Conservation (phyloP, 2,329 filamentous ascomycete species). For the Colletotrichum lindemuthianum region DNA sequence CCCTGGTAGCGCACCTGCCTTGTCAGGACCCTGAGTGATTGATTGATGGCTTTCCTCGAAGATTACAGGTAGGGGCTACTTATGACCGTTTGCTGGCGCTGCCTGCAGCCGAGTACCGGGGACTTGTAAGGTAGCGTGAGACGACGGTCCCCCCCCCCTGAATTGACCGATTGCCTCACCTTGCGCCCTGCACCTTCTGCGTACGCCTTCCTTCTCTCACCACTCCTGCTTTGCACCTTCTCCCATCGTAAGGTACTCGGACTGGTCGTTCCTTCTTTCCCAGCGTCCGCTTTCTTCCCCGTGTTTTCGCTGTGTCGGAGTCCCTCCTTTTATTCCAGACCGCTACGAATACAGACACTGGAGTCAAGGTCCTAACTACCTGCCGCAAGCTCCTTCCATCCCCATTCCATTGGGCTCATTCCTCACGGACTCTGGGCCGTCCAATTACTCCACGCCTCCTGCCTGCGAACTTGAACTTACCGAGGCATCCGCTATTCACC, state of each 20-base stretch:
- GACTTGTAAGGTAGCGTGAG: slow-evolving; percentile 11
- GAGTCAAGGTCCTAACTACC: neutral
- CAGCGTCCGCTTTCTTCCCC: slow-evolving; percentile 24
- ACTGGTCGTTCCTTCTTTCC: slow-evolving; percentile 14
- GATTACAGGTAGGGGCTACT: too few relatives aligned
- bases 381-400: slow-evolving; percentile 10
- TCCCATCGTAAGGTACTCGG: too few relatives aligned
- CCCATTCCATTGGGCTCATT: slow-evolving; percentile 1
- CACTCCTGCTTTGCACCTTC: too few relatives aligned
- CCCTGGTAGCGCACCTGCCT: neutral
- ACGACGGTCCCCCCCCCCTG: slow-evolving; percentile 27
- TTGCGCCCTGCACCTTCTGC: slow-evolving; percentile 5
- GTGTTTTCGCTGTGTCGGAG: slow-evolving; percentile 21
- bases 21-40: slow-evolving; percentile 9
- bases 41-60: too few relatives aligned
- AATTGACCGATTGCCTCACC: slow-evolving; percentile 30
- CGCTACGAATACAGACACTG: neutral
- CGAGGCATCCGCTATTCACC: neutral
- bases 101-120: too few relatives aligned
- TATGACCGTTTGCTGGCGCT: too few relatives aligned
- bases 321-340: neutral
- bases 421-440: neutral
- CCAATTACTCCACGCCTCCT: neutral
- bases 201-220: too few relatives aligned
- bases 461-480: slow-evolving; percentile 5